These are phyloP conservation scores for Pontederia paniculata DNA, from an alignment of 176 grass and related monocot species.

Conservation along the genomic window DNA sequence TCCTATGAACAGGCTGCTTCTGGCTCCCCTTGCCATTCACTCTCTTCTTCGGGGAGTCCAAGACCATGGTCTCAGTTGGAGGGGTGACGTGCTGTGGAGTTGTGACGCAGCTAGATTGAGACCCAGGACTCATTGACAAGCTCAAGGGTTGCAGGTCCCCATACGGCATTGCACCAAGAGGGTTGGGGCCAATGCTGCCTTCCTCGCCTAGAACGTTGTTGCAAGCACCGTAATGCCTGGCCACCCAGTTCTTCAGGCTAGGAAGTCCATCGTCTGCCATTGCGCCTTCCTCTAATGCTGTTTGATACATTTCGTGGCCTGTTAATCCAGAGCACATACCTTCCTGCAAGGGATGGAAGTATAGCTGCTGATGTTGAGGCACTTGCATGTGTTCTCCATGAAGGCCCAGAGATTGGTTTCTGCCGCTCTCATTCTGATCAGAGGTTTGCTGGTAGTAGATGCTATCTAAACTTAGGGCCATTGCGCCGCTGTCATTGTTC, in stretches of 20 bases:
- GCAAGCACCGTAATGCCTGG: constrained; percentile 31
- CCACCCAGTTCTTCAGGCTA: constrained; percentile 31
- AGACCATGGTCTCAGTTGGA: constrained; percentile 17
- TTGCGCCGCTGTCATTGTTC: constrained; percentile 32
- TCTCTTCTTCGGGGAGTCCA: constrained; percentile 41
- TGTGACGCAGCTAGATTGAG: constrained; percentile 57
- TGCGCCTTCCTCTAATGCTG: constrained; percentile 44
- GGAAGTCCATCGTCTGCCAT: constrained; percentile 16
- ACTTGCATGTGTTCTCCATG: constrained; percentile 19
- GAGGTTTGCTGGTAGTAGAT: constrained; percentile 56
- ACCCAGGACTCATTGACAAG: constrained; percentile 84
- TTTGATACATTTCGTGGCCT: constrained; percentile 17
- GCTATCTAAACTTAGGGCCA: constrained; percentile 36
- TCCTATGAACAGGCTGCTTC: constrained; percentile 74
- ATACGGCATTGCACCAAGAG: constrained; percentile 12
- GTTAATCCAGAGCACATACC: constrained; percentile 48
- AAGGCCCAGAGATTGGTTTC: constrained; percentile 4
- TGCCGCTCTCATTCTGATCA: neutral
- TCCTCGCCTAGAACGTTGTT: constrained; percentile 20
- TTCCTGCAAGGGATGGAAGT: constrained; percentile 52
- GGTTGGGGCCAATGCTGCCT: constrained; percentile 11
- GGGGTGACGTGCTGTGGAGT: constrained; percentile 30
- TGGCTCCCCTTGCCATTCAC: constrained; percentile 48
- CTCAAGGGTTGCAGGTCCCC: constrained; percentile 52
- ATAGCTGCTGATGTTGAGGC: constrained; percentile 31